A percentile compares a stretch with the other conserved stretches of the same genome.
These are phyloP conservation scores for Pseudocercospora musae DNA, from an alignment of 2,329 filamentous ascomycete genomes.

Conservation along the genomic window DNA sequence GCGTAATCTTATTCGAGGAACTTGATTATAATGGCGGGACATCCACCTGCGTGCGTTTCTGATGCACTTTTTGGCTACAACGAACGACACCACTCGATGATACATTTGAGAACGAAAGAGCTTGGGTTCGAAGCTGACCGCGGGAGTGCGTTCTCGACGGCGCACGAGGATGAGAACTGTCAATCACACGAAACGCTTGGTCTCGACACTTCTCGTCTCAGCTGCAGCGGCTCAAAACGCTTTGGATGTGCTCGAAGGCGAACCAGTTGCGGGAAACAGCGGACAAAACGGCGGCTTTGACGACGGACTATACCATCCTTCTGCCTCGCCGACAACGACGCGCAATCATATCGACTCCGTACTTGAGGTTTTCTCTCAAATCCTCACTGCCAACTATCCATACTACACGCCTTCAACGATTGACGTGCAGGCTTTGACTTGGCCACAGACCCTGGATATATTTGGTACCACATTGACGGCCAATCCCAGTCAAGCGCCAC, in stretches of 20 bases:
- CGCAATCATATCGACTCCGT: background rate
- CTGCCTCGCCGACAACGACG: background rate
- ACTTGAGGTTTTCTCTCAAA: background rate
- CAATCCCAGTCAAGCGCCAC: background rate
- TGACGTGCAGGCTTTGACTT: background rate
- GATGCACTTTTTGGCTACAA: background rate
- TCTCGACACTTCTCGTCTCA: background rate
- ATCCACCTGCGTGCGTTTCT: background rate
- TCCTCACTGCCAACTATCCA: background rate
- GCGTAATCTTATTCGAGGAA: background rate
- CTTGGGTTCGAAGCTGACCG: background rate
- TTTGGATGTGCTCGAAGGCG: background rate
- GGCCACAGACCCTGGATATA: slow-evolving; percentile 2
- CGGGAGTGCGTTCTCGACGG: background rate
- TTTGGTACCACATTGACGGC: background rate
- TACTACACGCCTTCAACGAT: slow-evolving; percentile 1
- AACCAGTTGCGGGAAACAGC: background rate
- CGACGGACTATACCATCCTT: background rate
- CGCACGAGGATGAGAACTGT: background rate
- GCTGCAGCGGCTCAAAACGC: background rate
- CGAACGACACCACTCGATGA: background rate
- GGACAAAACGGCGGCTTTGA: background rate
- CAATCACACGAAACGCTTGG: background rate
- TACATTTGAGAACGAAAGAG: background rate
- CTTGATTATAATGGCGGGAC: background rate